Percentiles rank a stretch among this genome's conserved stretches.
Conservation (phyloP, 2,329 filamentous ascomycete species). For the Alternaria sp. region DNA sequence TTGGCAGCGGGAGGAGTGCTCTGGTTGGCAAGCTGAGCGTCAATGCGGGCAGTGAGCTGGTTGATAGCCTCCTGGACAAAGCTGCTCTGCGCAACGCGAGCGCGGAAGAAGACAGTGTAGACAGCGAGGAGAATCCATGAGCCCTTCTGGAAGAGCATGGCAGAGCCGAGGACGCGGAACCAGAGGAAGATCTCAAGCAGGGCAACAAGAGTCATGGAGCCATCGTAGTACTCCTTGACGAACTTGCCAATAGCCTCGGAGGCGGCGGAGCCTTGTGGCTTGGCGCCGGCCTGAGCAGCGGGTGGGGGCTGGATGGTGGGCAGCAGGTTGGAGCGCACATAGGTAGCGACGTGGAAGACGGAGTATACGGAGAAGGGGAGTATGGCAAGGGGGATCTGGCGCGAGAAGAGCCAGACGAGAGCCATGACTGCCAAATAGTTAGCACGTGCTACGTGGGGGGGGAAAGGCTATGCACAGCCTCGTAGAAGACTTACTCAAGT, state of each 20-base stretch:
- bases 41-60: slow-evolving; percentile 76
- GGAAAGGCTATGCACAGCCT: neutral
- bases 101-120: slow-evolving; percentile 93
- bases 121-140: slow-evolving; percentile 87
- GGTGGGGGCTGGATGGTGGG: slow-evolving; percentile 80
- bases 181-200: slow-evolving; percentile 87
- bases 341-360: slow-evolving; percentile 97
- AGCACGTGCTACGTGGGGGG: slow-evolving; percentile 26
- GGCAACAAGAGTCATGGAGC: slow-evolving; percentile 92
- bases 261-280: slow-evolving; percentile 67
- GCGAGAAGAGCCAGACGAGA: slow-evolving; percentile 90
- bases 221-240: slow-evolving; percentile 97
- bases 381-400: slow-evolving; percentile 88
- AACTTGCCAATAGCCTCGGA: slow-evolving; percentile 89
- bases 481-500: slow-evolving; percentile 74
- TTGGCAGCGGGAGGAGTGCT: slow-evolving; percentile 82
- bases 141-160: slow-evolving; percentile 86
- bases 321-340: slow-evolving; percentile 91
- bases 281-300: slow-evolving; percentile 61
- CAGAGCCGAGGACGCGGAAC: slow-evolving; percentile 81
- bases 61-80: slow-evolving; percentile 89
- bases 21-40: slow-evolving; percentile 85
- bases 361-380: slow-evolving; percentile 97
- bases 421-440: slow-evolving; percentile 75
- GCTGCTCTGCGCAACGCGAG: slow-evolving; percentile 86